Evolutionary conservation across 257 asterid species (phyloP).

Genomic region (Nicotiana benthamiana): DNA sequence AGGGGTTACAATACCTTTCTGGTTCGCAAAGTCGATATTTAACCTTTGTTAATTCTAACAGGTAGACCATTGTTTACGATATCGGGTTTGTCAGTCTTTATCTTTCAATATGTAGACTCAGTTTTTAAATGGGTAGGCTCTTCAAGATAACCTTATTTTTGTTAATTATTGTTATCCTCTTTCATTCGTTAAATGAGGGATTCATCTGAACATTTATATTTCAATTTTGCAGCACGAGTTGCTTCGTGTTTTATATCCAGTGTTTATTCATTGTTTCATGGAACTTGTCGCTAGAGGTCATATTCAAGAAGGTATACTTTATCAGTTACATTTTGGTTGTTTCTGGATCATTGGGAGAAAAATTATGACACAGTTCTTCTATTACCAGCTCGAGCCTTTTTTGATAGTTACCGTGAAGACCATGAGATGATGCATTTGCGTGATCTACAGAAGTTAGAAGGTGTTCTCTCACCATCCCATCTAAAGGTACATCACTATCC

Average conservation of each 20-base stretch:
- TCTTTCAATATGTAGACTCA: not conserved
- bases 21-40: not conserved
- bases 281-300: slow-evolving; percentile 94
- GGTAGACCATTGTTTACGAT: not conserved
- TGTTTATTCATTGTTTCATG: slow-evolving; percentile 93
- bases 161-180: not conserved
- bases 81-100: not conserved
- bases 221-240: slow-evolving; percentile 65
- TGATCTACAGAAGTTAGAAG: slow-evolving; percentile 89
- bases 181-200: not conserved
- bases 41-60: not conserved
- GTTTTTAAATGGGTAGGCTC: not conserved
- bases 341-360: not conserved
- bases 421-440: slow-evolving; percentile 89
- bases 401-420: slow-evolving; percentile 87
- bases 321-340: not conserved
- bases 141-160: not conserved
- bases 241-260: slow-evolving; percentile 96
- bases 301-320: slow-evolving; percentile 73
- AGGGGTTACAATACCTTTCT: not conserved
- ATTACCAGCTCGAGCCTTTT: slow-evolving; percentile 71
- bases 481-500: slow-evolving; percentile 59
- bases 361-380: slow-evolving; percentile 13
- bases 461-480: slow-evolving; percentile 94
- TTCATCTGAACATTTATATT: slow-evolving; percentile 1